Percentiles rank a stretch among this genome's conserved stretches.
These are phyloP conservation scores for Coemansia sp. DNA, from an alignment of 192 early-diverging fungal genomes.

Conservation along the genomic window DNA sequence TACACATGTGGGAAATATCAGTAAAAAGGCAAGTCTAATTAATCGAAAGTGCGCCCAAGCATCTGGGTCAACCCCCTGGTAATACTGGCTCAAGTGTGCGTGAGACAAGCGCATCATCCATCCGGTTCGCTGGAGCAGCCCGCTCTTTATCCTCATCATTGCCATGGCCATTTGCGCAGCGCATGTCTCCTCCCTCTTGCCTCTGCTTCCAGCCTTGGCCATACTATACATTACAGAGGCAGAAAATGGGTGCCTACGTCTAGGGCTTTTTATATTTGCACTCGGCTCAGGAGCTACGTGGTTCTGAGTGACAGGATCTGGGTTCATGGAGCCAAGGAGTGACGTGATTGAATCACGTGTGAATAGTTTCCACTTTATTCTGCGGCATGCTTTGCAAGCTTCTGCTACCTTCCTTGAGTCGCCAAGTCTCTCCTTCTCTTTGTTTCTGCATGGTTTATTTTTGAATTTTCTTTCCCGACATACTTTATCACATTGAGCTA, in stretches of 20 bases:
- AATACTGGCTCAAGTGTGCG: not conserved
- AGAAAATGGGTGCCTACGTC: not conserved
- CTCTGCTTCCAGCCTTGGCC: not conserved
- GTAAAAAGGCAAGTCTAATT: not conserved
- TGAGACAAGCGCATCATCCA: not conserved
- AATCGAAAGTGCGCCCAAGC: not conserved
- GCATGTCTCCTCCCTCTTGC: not conserved
- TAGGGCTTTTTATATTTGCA: not conserved
- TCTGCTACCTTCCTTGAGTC: not conserved
- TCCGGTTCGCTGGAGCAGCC: not conserved
- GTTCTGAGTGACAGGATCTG: too few relatives aligned
- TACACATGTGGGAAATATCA: not conserved
- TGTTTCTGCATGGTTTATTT: not conserved
- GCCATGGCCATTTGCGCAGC: not conserved
- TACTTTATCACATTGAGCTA: not conserved
- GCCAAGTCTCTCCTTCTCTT: not conserved
- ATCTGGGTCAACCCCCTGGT: not conserved
- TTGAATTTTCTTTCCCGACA: not conserved
- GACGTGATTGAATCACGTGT: not conserved
- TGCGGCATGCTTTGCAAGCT: not conserved
- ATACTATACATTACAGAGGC: not conserved
- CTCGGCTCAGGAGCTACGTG: too few relatives aligned
- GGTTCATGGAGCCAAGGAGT: not conserved
- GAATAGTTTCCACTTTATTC: too few relatives aligned
- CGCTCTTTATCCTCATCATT: not conserved